phyloP scores from a whole-genome alignment of 2,329 filamentous ascomycete genomes.

The Lachnum nothofagi region DNA sequence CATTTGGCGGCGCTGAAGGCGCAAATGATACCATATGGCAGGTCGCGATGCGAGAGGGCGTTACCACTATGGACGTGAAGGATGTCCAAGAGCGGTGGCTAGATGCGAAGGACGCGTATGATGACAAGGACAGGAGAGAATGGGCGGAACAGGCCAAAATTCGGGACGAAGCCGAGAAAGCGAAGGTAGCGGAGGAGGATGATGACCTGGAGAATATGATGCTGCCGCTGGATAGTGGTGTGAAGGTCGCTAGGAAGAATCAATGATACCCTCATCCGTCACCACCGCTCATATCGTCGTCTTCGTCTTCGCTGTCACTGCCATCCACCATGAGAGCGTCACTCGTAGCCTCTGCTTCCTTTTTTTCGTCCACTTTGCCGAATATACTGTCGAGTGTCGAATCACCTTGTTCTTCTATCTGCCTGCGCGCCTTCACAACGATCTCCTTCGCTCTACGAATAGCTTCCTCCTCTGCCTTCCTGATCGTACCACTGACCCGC shows the following conservation, averaged over 20 bases:
- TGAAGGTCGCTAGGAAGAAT: constrained; percentile 64
- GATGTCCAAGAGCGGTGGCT: constrained; percentile 97
- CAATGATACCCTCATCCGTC: constrained; percentile 43
- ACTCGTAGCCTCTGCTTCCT: constrained; percentile 30
- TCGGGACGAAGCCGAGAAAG: constrained; percentile 36
- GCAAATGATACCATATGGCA: constrained; percentile 98
- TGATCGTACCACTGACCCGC: constrained; percentile 85
- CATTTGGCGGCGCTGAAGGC: constrained; percentile 83
- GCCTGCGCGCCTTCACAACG: constrained; percentile 60
- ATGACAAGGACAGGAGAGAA: constrained; percentile 69
- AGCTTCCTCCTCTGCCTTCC: constrained; percentile 85
- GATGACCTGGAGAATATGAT: constrained; percentile 49
- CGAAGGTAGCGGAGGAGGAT: constrained; percentile 32
- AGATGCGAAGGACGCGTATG: constrained; percentile 81
- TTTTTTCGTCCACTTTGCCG: constrained; percentile 26
- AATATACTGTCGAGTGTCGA: constrained; percentile 39
- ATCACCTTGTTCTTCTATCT: constrained; percentile 38
- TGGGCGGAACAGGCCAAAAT: constrained; percentile 69
- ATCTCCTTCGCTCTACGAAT: constrained; percentile 70
- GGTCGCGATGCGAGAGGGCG: constrained; percentile 78
- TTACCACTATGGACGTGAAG: constrained; percentile 69
- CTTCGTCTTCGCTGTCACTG: constrained; percentile 44
- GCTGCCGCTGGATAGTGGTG: constrained; percentile 54
- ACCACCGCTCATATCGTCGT: constrained; percentile 39
- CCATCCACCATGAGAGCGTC: constrained; percentile 42